Base-by-base conservation (phyloP, 345 rosid genomes). In the Rubroshorea leprosula region DNA sequence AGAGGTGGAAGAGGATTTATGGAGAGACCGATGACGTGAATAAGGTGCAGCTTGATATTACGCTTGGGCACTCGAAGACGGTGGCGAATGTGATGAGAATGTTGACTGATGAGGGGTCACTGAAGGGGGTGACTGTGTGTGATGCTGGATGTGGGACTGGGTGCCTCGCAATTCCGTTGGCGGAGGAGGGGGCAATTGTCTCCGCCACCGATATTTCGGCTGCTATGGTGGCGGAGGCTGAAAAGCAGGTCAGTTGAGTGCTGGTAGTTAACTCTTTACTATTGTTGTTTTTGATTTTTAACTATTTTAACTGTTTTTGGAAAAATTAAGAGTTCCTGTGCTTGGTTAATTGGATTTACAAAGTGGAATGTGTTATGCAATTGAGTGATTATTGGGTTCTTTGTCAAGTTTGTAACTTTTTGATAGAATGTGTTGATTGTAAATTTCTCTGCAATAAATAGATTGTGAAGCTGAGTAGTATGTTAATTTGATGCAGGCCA, bases 91-190 rank as follows among this genome's bases (percentile, higher is more conserved):
- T 72, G 17, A 64, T 92, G 78, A 50, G 57, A 48, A 93, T 93
- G 88, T 63, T 89, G 58, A 81, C 70, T 5, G 97, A 83, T 0
- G 97, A 82, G 13, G 83, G 96, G 10, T 49, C 99, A 22, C 73
- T 93, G 41, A 62, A 68, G 31, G 97, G 97, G 20, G 80, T 89
- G 13, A 80, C 91, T 7, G 86, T 93, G 19, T 89, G 99, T 61
- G 99, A 89, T 49, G 97, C 96, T 0, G 94, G 99, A 0, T 93
- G 99, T 20, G 99, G 99, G 12, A 87, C 96, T 0, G 97, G 96
- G 0, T 65, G 65, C 23, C 89, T 89, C 22, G 61, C 92, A 16
- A 83, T 85, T 66, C 99, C 97, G 4, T 73, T 93, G 38, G 92
- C 96, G 4, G 83, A 81, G 73, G 87, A 81, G 79, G 98, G 97